Conservation (phyloP, 176 grass and related monocot genomes). For the Cymbopogon citratus region DNA sequence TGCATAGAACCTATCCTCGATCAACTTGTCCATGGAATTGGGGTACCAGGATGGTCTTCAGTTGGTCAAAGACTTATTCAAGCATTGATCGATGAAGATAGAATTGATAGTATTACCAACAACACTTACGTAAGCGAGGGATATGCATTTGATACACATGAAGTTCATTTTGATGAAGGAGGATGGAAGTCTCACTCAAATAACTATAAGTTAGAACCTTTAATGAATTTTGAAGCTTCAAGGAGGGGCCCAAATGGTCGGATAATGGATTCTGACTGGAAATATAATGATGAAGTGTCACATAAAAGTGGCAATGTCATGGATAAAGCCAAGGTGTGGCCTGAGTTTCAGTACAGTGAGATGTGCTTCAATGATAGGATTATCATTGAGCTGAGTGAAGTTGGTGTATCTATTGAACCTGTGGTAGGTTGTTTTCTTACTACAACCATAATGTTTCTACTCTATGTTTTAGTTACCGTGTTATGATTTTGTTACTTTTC, state of each 20-base stretch:
- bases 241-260: conserved; percentile 46
- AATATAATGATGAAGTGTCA: conserved; percentile 45
- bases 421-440: conserved; percentile 44
- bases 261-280: conserved; percentile 51
- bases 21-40: conserved; percentile 59
- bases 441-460: conserved; percentile 9
- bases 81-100: conserved; percentile 70
- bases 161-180: conserved; percentile 49
- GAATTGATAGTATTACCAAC: conserved; percentile 48
- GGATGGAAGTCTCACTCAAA: conserved; percentile 48
- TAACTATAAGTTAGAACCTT: conserved; percentile 40
- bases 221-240: conserved; percentile 40
- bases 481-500: not conserved
- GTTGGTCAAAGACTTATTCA: conserved; percentile 73
- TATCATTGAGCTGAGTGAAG: conserved; percentile 69
- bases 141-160: conserved; percentile 44
- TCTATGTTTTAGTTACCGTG: conserved; percentile 8
- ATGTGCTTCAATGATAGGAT: conserved; percentile 72
- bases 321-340: conserved; percentile 42
- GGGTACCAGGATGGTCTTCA: conserved; percentile 34
- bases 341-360: conserved; percentile 64
- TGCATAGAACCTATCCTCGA: conserved; percentile 61
- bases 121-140: conserved; percentile 34
- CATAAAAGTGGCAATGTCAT: conserved; percentile 37
- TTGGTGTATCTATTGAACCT: conserved; percentile 60